Evolutionary conservation across 2,329 filamentous ascomycete species (phyloP).

Genomic region (Clonostachys byssicola): DNA sequence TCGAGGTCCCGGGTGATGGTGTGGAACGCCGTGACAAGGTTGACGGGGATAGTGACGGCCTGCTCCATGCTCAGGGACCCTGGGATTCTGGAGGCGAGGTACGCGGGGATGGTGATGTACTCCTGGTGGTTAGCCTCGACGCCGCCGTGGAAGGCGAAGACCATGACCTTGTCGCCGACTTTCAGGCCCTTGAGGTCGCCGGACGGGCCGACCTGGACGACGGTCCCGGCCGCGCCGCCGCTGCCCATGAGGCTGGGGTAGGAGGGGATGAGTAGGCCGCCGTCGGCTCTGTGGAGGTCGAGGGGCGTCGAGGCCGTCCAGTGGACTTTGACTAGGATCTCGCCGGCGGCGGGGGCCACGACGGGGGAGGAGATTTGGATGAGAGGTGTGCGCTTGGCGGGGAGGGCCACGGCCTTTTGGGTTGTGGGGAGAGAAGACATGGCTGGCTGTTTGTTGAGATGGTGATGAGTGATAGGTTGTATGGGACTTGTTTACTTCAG

Average conservation of each 20-base stretch:
- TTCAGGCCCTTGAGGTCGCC: conserved; percentile 28
- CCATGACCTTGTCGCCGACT: conserved; percentile 51
- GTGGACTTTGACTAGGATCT: conserved; percentile 48
- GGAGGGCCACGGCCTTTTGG: conserved; percentile 59
- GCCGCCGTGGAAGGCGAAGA: conserved; percentile 41
- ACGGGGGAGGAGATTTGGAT: conserved; percentile 45
- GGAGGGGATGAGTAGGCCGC: conserved; percentile 45
- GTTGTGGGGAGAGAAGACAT: conserved; percentile 20
- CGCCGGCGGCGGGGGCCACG: conserved; percentile 27
- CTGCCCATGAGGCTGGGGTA: conserved; percentile 46
- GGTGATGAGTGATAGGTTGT: conserved; percentile 31
- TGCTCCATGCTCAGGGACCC: conserved; percentile 30
- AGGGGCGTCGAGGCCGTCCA: conserved; percentile 60
- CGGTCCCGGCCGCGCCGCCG: conserved; percentile 44
- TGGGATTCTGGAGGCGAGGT: conserved; percentile 41
- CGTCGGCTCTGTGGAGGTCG: conserved; percentile 58
- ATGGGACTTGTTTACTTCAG: too few species aligned
- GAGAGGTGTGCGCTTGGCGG: conserved; percentile 45
- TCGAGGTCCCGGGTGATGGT: conserved; percentile 41
- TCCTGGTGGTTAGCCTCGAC: conserved; percentile 51
- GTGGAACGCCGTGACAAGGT: conserved; percentile 57
- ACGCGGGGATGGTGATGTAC: conserved; percentile 46
- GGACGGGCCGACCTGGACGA: conserved; percentile 40
- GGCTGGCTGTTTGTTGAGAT: not conserved
- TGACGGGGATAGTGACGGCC: conserved; percentile 51